phyloP scores from a whole-genome alignment of 495 filamentous ascomycete species.

The Xylaria sp. region DNA sequence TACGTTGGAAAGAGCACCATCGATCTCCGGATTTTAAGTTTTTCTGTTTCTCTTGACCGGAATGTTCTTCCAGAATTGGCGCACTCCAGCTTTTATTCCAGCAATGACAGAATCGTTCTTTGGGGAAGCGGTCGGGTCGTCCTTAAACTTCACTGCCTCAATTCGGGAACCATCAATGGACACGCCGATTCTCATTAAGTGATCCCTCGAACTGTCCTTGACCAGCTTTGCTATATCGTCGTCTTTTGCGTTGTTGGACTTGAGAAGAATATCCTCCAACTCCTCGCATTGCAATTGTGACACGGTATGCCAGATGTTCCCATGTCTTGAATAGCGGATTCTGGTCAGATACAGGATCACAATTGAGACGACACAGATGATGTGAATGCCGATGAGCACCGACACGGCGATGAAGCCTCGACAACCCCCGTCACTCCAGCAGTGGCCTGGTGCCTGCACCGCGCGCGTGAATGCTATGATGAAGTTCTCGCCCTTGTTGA shows the following conservation, averaged over 20 bases:
- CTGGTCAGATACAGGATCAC: background rate
- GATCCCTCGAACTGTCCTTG: background rate
- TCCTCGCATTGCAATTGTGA: constrained; percentile 2
- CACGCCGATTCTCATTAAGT: background rate
- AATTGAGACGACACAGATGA: background rate
- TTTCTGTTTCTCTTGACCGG: background rate
- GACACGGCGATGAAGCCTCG: background rate
- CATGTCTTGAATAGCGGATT: background rate
- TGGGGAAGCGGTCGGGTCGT: background rate
- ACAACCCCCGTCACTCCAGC: background rate
- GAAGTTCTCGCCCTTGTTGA: background rate
- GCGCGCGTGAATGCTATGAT: background rate
- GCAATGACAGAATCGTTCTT: background rate
- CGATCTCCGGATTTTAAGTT: background rate
- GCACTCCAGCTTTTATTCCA: background rate
- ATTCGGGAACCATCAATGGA: background rate
- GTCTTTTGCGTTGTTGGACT: background rate
- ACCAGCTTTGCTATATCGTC: background rate
- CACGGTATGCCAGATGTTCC: constrained; percentile 1
- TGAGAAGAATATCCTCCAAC: background rate
- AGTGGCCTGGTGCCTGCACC: background rate
- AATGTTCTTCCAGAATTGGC: background rate
- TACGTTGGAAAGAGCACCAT: background rate
- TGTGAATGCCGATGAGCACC: background rate
- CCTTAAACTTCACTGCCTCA: background rate